A percentile compares a stretch with the other conserved stretches of the same genome.
Conservation (phyloP, 2,329 filamentous ascomycete genomes). For the Canariomyces notabilis region DNA sequence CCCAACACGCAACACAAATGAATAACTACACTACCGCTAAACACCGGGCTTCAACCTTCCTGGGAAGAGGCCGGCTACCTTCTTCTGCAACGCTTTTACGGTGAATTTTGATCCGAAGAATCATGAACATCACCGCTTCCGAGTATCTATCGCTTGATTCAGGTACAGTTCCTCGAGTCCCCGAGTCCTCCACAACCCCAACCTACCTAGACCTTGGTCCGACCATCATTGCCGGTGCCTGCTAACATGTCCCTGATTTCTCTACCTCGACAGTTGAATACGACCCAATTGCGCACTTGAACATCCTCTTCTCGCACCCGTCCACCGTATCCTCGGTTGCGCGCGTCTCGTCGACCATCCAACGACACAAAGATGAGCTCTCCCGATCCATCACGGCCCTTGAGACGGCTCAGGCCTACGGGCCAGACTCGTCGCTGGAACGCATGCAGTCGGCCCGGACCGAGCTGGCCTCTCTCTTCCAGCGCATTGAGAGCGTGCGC, state of each 20-base stretch:
- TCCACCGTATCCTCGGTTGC: slow-evolving; percentile 74
- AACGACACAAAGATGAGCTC: slow-evolving; percentile 74
- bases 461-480: slow-evolving; percentile 84
- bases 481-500: slow-evolving; percentile 90
- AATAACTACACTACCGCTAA: too few relatives aligned
- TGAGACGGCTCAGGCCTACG: slow-evolving; percentile 73
- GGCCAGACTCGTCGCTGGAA: slow-evolving; percentile 80
- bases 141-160: slow-evolving; percentile 23
- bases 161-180: slow-evolving; percentile 17
- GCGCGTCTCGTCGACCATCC: slow-evolving; percentile 68
- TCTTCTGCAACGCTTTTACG: slow-evolving; percentile 1
- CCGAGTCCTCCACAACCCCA: too few relatives aligned
- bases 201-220: too few relatives aligned
- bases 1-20: too few relatives aligned
- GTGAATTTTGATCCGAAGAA: neutral
- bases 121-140: slow-evolving; percentile 18
- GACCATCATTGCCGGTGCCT: neutral
- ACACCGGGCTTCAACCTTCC: neutral
- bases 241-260: slow-evolving; percentile 14
- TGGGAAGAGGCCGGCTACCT: neutral
- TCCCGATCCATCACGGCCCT: slow-evolving; percentile 70
- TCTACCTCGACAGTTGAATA: slow-evolving; percentile 57
- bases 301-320: slow-evolving; percentile 87
- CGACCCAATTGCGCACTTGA: slow-evolving; percentile 87
- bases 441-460: slow-evolving; percentile 87